Base-by-base conservation (phyloP, 345 rosid species). In the Pelargonium nanum region DNA sequence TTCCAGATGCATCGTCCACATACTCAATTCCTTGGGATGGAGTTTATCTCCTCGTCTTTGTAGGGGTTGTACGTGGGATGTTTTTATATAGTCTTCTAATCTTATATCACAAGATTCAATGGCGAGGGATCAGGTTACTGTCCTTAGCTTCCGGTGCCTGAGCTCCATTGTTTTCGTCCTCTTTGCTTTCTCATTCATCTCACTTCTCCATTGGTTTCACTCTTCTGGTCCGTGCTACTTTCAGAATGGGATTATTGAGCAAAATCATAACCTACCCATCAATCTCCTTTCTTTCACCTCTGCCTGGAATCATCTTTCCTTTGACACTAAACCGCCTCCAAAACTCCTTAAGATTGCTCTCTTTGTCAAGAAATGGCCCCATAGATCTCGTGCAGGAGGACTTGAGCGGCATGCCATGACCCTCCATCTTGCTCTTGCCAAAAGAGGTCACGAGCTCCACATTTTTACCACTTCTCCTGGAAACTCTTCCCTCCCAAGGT, bases 281-380 rank as follows among this genome's bases (percentile, higher is more conserved):
- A 67, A 85, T 64, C 91, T 92, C 66, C 88, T 84, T 54, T 62
- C 62, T 5, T 82, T 74, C 59, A 72, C 86, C 26, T 76, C 80
- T 22, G 85, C 98, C 6, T 92, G 95, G 96, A 92, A 89, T 73
- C 77, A 69, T 63, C 86, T 89, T 30, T 68, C 75, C 3, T 92
- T 91, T 52, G 21, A 71, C 64, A 24, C 66, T 0, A 55, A 61
- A 10, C 68, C 72, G 25, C 83, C 89, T 4, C 70, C 62, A 1
- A 75, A 71, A 66, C 64, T 59, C 56, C 86, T 92, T 44, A 89
- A 83, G 65, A 78, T 92, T 64, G 98, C 95, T 0, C 77, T 86
- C 52, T 88, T 86, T 20, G 98, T 89, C 7, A 89, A 92, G 76
- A 89, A 85, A 76, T 92, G 96, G 96, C 87, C 98, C 51, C 84